Percentiles rank a stretch among this genome's conserved stretches.
Conservation (phyloP, 2,329 filamentous ascomycete genomes). For the Xylaria sp. region DNA sequence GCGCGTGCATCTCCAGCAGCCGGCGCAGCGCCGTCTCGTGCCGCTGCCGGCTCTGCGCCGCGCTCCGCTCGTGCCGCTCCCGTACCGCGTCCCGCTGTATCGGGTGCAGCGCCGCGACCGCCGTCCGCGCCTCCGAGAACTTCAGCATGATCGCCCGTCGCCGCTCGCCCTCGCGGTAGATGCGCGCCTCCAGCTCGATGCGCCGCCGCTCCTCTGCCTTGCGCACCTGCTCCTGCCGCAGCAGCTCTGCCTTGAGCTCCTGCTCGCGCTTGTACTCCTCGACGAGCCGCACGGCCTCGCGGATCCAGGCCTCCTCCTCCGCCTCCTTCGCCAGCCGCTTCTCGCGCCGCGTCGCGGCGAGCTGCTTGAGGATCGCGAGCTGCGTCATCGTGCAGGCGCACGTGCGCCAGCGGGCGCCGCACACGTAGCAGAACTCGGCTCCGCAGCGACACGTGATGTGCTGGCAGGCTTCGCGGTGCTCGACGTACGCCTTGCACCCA, state of each 20-base stretch:
- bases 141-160: conserved; percentile 46
- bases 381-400: conserved; percentile 66
- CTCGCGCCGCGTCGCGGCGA: conserved; percentile 44
- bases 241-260: conserved; percentile 48
- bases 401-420: conserved; percentile 72
- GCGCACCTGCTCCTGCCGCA: conserved; percentile 46
- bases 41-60: conserved; percentile 34
- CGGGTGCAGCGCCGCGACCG: conserved; percentile 49
- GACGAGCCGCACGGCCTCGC: conserved; percentile 51
- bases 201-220: conserved; percentile 46
- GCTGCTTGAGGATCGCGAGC: conserved; percentile 48
- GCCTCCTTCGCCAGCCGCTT: conserved; percentile 44
- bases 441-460: conserved; percentile 87
- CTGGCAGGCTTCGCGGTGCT: conserved; percentile 79
- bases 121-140: conserved; percentile 46
- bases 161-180: conserved; percentile 48
- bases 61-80: conserved; percentile 30
- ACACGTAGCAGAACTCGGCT: conserved; percentile 85
- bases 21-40: conserved; percentile 36
- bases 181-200: conserved; percentile 47
- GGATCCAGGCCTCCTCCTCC: conserved; percentile 43
- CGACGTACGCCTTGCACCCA: conserved; percentile 72
- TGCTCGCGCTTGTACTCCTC: conserved; percentile 56
- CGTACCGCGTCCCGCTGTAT: conserved; percentile 48
- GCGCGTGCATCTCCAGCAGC: conserved; percentile 43